Percentiles rank a stretch among this genome's conserved stretches.
Evolutionary conservation across 2,329 filamentous ascomycete species (phyloP).

Genomic region (Pseudogymnoascus sp.): DNA sequence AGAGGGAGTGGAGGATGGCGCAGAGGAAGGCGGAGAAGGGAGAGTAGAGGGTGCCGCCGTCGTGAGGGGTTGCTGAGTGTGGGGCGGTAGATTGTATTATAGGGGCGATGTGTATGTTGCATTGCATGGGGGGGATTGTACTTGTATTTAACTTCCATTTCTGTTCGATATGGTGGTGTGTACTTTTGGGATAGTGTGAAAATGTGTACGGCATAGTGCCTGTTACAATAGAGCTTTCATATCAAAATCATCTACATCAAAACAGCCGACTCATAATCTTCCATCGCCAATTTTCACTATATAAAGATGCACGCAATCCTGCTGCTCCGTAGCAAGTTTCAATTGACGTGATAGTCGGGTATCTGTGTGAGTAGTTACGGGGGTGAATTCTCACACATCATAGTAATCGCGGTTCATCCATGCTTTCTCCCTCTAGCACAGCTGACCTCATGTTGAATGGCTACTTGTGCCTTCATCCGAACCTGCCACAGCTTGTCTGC

Average conservation of each 20-base stretch:
- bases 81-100: background rate
- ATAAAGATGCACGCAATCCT: background rate
- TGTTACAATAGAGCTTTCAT: slow-evolving; percentile 6
- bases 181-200: background rate
- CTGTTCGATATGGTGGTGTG: background rate
- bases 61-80: background rate
- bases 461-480: too few species aligned
- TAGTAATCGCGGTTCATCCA: too few species aligned
- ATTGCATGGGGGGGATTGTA: background rate
- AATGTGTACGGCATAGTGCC: background rate
- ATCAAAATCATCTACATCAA: background rate
- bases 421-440: too few species aligned
- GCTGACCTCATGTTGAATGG: too few species aligned
- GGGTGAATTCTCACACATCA: too few species aligned
- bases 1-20: slow-evolving; percentile 8
- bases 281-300: background rate
- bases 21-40: slow-evolving; percentile 11
- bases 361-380: too few species aligned
- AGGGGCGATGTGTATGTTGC: slow-evolving; percentile 1
- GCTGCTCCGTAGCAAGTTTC: background rate
- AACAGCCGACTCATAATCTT: background rate
- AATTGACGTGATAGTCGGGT: too few species aligned
- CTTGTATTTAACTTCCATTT: slow-evolving; percentile 5
- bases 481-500: too few species aligned
- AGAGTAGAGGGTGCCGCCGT: background rate